Conservation (phyloP, 257 asterid species). For the Solanum peruvianum region DNA sequence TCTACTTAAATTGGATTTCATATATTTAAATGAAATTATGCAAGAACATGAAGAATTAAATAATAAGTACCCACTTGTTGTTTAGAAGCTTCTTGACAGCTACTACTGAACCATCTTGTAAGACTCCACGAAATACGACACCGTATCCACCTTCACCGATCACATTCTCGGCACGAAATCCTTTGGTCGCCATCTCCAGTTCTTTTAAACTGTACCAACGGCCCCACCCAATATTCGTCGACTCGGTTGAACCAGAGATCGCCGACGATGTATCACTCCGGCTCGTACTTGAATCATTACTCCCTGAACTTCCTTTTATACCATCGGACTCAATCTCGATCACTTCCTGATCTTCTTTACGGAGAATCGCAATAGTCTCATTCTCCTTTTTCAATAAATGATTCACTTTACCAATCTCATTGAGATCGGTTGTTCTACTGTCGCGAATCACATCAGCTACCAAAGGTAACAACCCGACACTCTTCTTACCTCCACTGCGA, state of each 20-base stretch:
- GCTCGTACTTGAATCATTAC: slow-evolving; percentile 65
- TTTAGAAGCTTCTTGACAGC: slow-evolving; percentile 75
- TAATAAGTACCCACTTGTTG: slow-evolving; percentile 44
- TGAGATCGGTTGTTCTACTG: slow-evolving; percentile 24
- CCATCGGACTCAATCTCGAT: slow-evolving; percentile 22
- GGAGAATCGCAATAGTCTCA: slow-evolving; percentile 30
- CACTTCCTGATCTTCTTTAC: slow-evolving; percentile 26
- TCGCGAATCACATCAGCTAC: slow-evolving; percentile 29
- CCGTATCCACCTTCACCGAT: slow-evolving; percentile 93
- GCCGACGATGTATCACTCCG: slow-evolving; percentile 60
- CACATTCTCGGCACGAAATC: slow-evolving; percentile 47
- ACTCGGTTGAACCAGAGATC: slow-evolving; percentile 48
- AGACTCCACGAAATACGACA: slow-evolving; percentile 57
- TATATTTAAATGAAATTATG: background rate
- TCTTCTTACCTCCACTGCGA: slow-evolving; percentile 23
- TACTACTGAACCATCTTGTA: slow-evolving; percentile 50
- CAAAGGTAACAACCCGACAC: slow-evolving; percentile 46
- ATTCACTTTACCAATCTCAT: background rate
- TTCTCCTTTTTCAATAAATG: slow-evolving; percentile 4
- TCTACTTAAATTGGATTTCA: background rate
- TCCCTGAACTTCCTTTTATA: slow-evolving; percentile 52
- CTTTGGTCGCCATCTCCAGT: slow-evolving; percentile 55
- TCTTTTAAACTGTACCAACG: slow-evolving; percentile 59
- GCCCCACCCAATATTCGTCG: slow-evolving; percentile 64
- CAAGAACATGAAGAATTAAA: background rate